These are phyloP conservation scores for Phytophthora agathidicida DNA, from an alignment of 352 stramenopile genomes.

Conservation along the genomic window DNA sequence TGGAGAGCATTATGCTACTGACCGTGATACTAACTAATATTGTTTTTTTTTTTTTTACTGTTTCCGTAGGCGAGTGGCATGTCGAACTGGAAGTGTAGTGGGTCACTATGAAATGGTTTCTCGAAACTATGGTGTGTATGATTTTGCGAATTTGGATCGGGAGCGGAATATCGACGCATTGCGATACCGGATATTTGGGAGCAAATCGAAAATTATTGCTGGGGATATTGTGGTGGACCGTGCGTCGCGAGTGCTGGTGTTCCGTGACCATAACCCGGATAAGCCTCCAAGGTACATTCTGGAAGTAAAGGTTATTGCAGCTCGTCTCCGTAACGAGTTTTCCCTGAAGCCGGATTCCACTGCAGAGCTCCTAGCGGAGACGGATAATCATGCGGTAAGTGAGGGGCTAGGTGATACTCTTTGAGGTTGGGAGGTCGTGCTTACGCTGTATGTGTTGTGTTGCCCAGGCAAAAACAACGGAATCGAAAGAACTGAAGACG, in stretches of 20 bases:
- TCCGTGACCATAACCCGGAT: constrained; percentile 68
- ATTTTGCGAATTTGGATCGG: constrained; percentile 85
- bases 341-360: constrained; percentile 61
- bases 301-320: constrained; percentile 86
- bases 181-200: constrained; percentile 74
- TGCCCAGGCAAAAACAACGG: constrained; percentile 51
- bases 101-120: constrained; percentile 59
- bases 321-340: constrained; percentile 68
- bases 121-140: constrained; percentile 74
- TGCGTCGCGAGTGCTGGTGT: constrained; percentile 82
- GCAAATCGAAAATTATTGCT: constrained; percentile 66
- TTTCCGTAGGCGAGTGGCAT: constrained; percentile 66
- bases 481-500: constrained; percentile 80
- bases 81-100: constrained; percentile 54
- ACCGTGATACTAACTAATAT: neutral
- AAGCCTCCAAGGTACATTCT: constrained; percentile 70
- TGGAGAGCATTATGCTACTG: neutral
- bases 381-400: constrained; percentile 68
- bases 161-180: constrained; percentile 77
- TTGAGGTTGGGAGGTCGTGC: neutral
- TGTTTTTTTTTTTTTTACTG: constrained; percentile 7
- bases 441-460: constrained; percentile 2
- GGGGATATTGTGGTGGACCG: constrained; percentile 82
- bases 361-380: constrained; percentile 67
- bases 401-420: neutral